Percentiles rank a stretch among this genome's conserved stretches.
Conservation (phyloP, 305 asterid species). For the Nicotiana rustica region DNA sequence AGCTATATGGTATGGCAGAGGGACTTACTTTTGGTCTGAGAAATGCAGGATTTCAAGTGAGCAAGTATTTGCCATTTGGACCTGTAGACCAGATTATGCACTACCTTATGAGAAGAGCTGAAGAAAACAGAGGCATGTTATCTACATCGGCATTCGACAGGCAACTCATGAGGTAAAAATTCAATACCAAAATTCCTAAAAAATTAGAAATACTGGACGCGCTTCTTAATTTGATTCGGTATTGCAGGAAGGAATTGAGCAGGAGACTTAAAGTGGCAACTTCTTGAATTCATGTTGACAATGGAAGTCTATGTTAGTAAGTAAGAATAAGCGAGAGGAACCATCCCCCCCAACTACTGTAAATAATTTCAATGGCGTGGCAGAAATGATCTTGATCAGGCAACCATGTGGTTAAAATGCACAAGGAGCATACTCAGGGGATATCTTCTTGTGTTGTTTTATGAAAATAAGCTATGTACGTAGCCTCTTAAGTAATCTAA, state of each 20-base stretch:
- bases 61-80: constrained; percentile 86
- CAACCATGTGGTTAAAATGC: constrained; percentile 14
- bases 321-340: constrained; percentile 16
- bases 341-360: neutral
- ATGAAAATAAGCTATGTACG: constrained; percentile 4
- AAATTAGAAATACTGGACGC: neutral
- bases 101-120: constrained; percentile 84
- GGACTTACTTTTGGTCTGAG: constrained; percentile 65
- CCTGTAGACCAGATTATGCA: constrained; percentile 86
- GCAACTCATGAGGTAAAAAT: constrained; percentile 62
- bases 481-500: neutral
- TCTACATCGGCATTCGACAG: constrained; percentile 68
- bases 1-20: constrained; percentile 89
- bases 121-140: constrained; percentile 79
- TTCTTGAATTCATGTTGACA: neutral
- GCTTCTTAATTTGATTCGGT: neutral
- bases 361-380: constrained; percentile 29
- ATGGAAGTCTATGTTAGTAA: constrained; percentile 22
- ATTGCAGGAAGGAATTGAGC: constrained; percentile 58
- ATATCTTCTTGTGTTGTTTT: neutral
- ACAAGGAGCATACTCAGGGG: neutral
- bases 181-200: neutral
- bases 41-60: constrained; percentile 75
- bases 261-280: constrained; percentile 45
- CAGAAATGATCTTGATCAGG: constrained; percentile 14